Evolutionary conservation across 768 basidiomycete species (phyloP), one percentile per base, ranked within the genome.

Genomic region (Gelatoporia subvermispora): DNA sequence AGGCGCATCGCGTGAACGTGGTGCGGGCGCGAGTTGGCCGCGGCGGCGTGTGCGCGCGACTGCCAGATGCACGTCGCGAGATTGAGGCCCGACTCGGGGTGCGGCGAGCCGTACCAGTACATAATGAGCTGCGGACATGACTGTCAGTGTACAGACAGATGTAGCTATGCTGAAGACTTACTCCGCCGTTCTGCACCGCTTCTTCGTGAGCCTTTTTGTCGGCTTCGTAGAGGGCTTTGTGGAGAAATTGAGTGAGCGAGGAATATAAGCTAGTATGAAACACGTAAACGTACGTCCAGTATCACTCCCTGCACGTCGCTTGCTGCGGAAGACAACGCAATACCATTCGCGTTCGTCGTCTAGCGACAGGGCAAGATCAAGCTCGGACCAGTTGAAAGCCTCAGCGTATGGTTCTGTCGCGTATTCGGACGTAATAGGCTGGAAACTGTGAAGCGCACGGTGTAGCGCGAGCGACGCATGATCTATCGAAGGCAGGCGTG

Each of bases 41-140:
- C 82, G 22, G 83, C 68, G 3, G 94, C 95, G 52, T 93, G 86
- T 55, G 77, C 77, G 5, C 93, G 82, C 36, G 87, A 90, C 68
- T 88, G 84, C 94, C 95, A 98, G 36, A 98, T 85, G 69, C 94
- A 97, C 16, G 93, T 96, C 8, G 94, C 93, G 46, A 96, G 79
- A 65, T 97, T 97, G 68, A 88, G 72, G 1, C 92, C 84, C 0
- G 88, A 87, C 34, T 72, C 63, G 42, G 76, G 75, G 56, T 89
- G 70, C 1, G 93, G 93, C 24, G 85, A 75, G 9, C 93, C 93
- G 57, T 93, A 94, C 94, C 95, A 97, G 65, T 97, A 97, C 63
- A 94, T 72, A 44, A 96, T 78, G 25, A 97, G 72, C 80, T 90
- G 49, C 35, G 41, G 18, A 28, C 36, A 35, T 51, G 17, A 43